These are phyloP conservation scores for Lasiodiplodia sp. DNA, from an alignment of 2,329 filamentous ascomycete genomes.

Conservation along the genomic window DNA sequence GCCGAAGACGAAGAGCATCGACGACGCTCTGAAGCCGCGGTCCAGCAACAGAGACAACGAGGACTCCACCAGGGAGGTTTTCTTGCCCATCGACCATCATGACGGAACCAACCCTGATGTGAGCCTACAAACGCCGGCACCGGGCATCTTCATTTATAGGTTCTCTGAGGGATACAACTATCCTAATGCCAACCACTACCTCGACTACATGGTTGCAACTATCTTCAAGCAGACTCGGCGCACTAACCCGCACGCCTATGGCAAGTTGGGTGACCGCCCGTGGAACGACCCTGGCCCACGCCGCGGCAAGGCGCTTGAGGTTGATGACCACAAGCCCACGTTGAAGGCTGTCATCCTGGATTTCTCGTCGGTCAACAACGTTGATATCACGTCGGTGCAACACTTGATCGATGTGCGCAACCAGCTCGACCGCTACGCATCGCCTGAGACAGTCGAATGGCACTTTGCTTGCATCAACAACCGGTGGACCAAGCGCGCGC, in stretches of 20 bases:
- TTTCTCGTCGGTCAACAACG: slow-evolving; percentile 91
- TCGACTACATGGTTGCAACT: slow-evolving; percentile 68
- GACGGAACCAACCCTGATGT: slow-evolving; percentile 91
- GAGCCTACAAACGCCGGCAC: slow-evolving; percentile 80
- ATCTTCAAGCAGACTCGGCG: slow-evolving; percentile 72
- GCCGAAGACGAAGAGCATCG: slow-evolving; percentile 50
- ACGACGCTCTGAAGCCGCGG: slow-evolving; percentile 34
- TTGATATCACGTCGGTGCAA: slow-evolving; percentile 92
- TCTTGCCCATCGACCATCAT: slow-evolving; percentile 83
- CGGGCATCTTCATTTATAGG: slow-evolving; percentile 94
- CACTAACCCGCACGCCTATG: slow-evolving; percentile 73
- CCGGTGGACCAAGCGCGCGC: slow-evolving; percentile 90
- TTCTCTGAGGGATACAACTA: slow-evolving; percentile 98
- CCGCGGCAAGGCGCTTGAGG: slow-evolving; percentile 57
- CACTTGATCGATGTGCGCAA: slow-evolving; percentile 93
- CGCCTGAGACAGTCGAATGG: slow-evolving; percentile 88
- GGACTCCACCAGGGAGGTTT: slow-evolving; percentile 74
- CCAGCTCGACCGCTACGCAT: slow-evolving; percentile 84
- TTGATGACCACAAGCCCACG: slow-evolving; percentile 65
- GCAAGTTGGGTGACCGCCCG: slow-evolving; percentile 66
- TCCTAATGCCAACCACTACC: slow-evolving; percentile 87
- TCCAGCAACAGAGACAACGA: slow-evolving; percentile 46
- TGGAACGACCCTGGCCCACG: slow-evolving; percentile 93
- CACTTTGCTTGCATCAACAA: slow-evolving; percentile 95
- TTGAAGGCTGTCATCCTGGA: slow-evolving; percentile 93